Base-by-base conservation (phyloP, 2,329 filamentous ascomycete genomes). In the Verticillium tricorpus region DNA sequence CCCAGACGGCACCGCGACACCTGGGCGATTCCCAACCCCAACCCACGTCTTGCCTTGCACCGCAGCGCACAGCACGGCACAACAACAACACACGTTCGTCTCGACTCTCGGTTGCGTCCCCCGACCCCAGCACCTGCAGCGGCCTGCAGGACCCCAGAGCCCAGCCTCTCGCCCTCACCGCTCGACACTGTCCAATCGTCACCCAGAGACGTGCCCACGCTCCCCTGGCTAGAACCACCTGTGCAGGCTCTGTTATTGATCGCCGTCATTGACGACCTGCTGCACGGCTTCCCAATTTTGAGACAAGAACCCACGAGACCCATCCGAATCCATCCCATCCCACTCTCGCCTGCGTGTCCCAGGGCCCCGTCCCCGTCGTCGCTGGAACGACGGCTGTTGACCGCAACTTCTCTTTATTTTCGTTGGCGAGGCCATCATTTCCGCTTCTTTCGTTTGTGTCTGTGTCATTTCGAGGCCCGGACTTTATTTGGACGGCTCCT, bases 101-200 rank as follows among this genome's bases (percentile, higher is more conserved):
- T 58, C 39, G 57, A 58, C 39, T 50, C 57, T 31, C 57, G 39
- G 45, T 11, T 52, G 45, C 45, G 28, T 50, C 57, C 37, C 15
- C 37, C 57, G 28, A 50, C 32, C 45, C 57, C 15, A 34, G 57
- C 57, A 58, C 57, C 57, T 45, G 39, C 19, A 40, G 28, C 57
- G 37, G 37, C 22, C 57, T 31, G 57, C 57, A 50, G 19, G 28
- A 39, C 37, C 39, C 57, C 45, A 50, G 35, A 25, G 34, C 56
- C 56, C 35, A 58, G 56, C 25, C 25, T 39, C 15, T 58, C 56
- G 56, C 35, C 37, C n/a, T 58, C 57, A 58, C 57, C 57, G 57
- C 57, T 40, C 37, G 37, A n/a, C 37, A 14, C 15, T 19, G 25
- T 32, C 57, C 57, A 58, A 58, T 58, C 57, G 57, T 31, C 57